Base-by-base conservation (phyloP, 148 eudicot species). In the Chenopodium album region DNA sequence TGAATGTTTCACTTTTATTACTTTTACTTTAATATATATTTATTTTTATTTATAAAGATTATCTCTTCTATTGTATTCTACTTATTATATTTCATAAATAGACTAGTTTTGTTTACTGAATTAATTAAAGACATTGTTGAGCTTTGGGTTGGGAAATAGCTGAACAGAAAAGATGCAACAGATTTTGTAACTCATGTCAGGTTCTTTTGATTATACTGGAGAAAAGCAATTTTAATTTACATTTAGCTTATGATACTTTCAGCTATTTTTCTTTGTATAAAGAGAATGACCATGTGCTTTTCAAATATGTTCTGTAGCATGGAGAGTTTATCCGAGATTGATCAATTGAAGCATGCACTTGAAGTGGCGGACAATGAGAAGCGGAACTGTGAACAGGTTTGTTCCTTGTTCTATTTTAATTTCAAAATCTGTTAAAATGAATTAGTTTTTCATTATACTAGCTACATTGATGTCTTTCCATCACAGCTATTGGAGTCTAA, bases 251-350 rank as follows among this genome's bases (percentile, higher is more conserved):
- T 60, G 65, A 34, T 47, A 64, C 44, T 32, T 26, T 69, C 69
- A 2, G 20, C 44, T 50, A 7, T 37, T 22, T 63, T 47, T 23
- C 14, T 59, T 34, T 52, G n/a, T 34, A 7, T 17, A 34, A 79
- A 10, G 41, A 78, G 16, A 73, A 20, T 65, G 63, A 76, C 62
- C 76, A 8, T 82, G 16, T 28, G 23, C 17, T 69, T 63, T 70
- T 71, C 62, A 62, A 41, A 66, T 67, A 47, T 47, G 44, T 81
- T 23, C 23, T 89, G 82, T 95, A 93, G 94, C 77, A 32, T 67
- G 71, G 94, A 93, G 87, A 90, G 83, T 81, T 84, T 82, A 22
- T 77, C 78, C 23, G 92, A 93, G 84, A 85, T 85, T 85, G 92
- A 93, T 83, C 84, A 73, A 82, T 85, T 93, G 78, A 90, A 80